Conservation (phyloP, 768 basidiomycete species). For the Termitomyces sp. region DNA sequence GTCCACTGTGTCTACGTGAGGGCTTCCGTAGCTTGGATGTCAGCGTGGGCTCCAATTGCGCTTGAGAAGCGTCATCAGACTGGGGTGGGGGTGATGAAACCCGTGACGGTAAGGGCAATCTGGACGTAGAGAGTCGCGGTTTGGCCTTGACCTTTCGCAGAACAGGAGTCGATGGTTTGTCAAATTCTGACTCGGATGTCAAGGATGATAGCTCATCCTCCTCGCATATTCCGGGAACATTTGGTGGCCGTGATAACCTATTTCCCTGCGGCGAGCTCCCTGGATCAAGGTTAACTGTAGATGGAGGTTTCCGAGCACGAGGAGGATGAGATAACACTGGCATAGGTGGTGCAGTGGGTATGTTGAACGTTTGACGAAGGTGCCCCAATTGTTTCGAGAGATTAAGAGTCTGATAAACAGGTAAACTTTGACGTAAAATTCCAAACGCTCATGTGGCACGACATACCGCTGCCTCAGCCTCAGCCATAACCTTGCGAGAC, state of each 20-base stretch:
- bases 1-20: slow-evolving; percentile 48
- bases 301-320: slow-evolving; percentile 45
- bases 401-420: slow-evolving; percentile 43
- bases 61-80: slow-evolving; percentile 21
- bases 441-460: neutral
- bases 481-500: slow-evolving; percentile 64
- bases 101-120: slow-evolving; percentile 44
- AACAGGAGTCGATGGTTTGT: slow-evolving; percentile 34
- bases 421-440: slow-evolving; percentile 11
- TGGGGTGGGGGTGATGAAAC: slow-evolving; percentile 35
- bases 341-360: slow-evolving; percentile 26
- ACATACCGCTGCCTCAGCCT: slow-evolving; percentile 72
- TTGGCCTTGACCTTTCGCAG: slow-evolving; percentile 44
- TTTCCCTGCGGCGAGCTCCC: slow-evolving; percentile 42
- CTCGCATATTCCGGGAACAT: slow-evolving; percentile 62
- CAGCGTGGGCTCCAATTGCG: slow-evolving; percentile 21
- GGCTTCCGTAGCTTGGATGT: slow-evolving; percentile 34
- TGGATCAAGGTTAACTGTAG: slow-evolving; percentile 31
- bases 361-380: slow-evolving; percentile 61
- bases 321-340: slow-evolving; percentile 46
- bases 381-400: slow-evolving; percentile 64
- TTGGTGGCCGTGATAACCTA: slow-evolving; percentile 64
- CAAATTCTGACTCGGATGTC: slow-evolving; percentile 39
- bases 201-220: slow-evolving; percentile 56
- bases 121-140: slow-evolving; percentile 45